These are phyloP conservation scores for Aspergillus aculeatinus DNA, from an alignment of 2,329 filamentous ascomycete species.

Conservation along the genomic window DNA sequence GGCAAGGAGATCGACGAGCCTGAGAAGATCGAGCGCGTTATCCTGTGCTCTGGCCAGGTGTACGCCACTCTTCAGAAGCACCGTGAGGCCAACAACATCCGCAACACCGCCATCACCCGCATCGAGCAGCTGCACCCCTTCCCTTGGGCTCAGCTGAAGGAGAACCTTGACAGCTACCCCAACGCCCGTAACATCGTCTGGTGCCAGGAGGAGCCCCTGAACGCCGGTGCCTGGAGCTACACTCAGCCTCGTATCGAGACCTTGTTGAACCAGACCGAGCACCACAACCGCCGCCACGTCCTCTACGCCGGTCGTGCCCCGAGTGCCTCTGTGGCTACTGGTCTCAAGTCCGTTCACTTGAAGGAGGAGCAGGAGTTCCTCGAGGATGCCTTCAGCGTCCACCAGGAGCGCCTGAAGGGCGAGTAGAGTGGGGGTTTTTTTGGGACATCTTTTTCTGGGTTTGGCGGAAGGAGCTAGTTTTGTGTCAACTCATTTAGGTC, in stretches of 20 bases:
- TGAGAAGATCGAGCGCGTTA: slow-evolving; percentile 88
- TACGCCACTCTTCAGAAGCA: slow-evolving; percentile 88
- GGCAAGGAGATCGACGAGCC: slow-evolving; percentile 70
- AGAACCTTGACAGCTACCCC: slow-evolving; percentile 94
- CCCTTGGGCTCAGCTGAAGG: slow-evolving; percentile 94
- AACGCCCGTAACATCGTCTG: slow-evolving; percentile 98
- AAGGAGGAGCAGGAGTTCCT: slow-evolving; percentile 91
- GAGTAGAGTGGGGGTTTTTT: slow-evolving; percentile 46
- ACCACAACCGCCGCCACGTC: slow-evolving; percentile 90
- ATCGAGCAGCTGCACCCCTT: slow-evolving; percentile 98
- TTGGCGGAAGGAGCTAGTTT: slow-evolving; percentile 24
- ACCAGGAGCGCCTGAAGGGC: slow-evolving; percentile 66
- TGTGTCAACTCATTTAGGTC: slow-evolving; percentile 27
- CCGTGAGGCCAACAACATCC: slow-evolving; percentile 80
- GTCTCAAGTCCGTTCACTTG: slow-evolving; percentile 80
- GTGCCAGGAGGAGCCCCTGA: slow-evolving; percentile 96
- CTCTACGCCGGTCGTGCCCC: slow-evolving; percentile 96
- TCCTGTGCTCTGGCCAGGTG: slow-evolving; percentile 93
- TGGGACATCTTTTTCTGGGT: slow-evolving; percentile 22
- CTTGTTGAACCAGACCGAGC: slow-evolving; percentile 83
- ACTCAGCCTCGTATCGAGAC: slow-evolving; percentile 98
- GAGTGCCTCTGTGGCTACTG: slow-evolving; percentile 90
- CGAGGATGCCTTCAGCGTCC: slow-evolving; percentile 61
- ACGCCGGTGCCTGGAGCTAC: slow-evolving; percentile 95
- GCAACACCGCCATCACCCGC: slow-evolving; percentile 89